Base-by-base conservation (phyloP, 345 rosid species). In the Arabis hirsuta region DNA sequence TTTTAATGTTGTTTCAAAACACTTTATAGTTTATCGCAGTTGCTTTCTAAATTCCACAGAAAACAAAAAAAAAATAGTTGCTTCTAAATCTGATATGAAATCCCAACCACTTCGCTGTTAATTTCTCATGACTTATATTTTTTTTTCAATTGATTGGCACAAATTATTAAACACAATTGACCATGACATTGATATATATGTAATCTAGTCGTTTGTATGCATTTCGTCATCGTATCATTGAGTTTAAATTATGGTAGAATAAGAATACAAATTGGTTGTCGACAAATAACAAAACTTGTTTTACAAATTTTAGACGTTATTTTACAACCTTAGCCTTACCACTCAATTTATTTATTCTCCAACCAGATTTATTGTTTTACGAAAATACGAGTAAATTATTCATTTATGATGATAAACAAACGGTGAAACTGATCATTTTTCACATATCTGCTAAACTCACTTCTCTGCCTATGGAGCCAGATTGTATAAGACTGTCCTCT, bases 401-500 rank as follows among this genome's bases (percentile, higher is more conserved):
- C 27, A 52, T 71, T 34, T 52, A 62, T 61, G 45, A 62, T 61
- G 45, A 31, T 32, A 63, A 22, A 72, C 55, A 54, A 45, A 55
- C 42, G 50, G 39, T 24, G 57, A 55, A 46, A 56, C 65, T 38
- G 24, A 20, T 12, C n/a, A 47, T 14, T 14, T 16, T 32, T 24
- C 46, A 73, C 61, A 73, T 66, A 50, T 66, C 67, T 47, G 66
- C 60, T 19, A 57, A n/a, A 57, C 55, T 58, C 68, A 27, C 39
- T 58, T 10, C 31, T 66, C 31, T 44, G 5, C 60, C 68, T 31
- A 20, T 59, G n/a, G 59, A 65, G 9, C 36, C 61, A 66, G 72
- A 57, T 57, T 22, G 58, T 31, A 65, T 27, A 16, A 55, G 44
- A 56, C 26, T 65, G 7, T 43, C 55, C 45, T 53, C 47, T 47